Evolutionary conservation across 2,329 filamentous ascomycete genomes (phyloP).

Genomic region (Sporothrix brasiliensis): DNA sequence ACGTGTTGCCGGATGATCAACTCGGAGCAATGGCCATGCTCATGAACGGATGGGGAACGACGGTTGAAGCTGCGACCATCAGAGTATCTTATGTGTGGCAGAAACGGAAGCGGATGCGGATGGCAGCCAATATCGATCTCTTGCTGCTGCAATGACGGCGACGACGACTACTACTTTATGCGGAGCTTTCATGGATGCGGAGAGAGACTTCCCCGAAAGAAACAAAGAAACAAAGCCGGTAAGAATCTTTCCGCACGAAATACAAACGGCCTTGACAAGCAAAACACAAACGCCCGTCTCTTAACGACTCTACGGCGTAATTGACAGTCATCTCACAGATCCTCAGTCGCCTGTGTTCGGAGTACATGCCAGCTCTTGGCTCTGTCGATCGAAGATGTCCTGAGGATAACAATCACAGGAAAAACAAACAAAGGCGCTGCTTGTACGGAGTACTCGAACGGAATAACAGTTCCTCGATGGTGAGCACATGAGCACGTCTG

Average conservation of each 20-base stretch:
- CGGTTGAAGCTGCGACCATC: not conserved
- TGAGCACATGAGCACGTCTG: constrained; percentile 2
- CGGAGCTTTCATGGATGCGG: not conserved
- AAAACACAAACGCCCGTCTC: constrained; percentile 7
- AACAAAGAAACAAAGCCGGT: not conserved
- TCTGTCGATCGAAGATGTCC: not conserved
- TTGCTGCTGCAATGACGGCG: not conserved
- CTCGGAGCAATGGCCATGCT: not conserved
- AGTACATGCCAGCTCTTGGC: not conserved
- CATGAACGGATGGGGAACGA: not conserved
- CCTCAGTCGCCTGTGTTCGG: too few species aligned
- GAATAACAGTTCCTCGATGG: constrained; percentile 8
- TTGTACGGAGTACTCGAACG: constrained; percentile 20
- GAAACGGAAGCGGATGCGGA: not conserved
- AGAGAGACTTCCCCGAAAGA: not conserved
- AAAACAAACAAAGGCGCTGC: not conserved
- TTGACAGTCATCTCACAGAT: not conserved
- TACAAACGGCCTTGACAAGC: not conserved
- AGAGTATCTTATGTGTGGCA: not conserved
- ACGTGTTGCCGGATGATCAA: not conserved
- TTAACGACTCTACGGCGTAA: not conserved
- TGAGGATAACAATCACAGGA: not conserved
- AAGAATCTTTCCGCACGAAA: not conserved
- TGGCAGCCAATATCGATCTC: not conserved
- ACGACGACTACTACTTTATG: not conserved